Conservation (phyloP, 768 basidiomycete genomes). For the Sarcomyxa edulis region DNA sequence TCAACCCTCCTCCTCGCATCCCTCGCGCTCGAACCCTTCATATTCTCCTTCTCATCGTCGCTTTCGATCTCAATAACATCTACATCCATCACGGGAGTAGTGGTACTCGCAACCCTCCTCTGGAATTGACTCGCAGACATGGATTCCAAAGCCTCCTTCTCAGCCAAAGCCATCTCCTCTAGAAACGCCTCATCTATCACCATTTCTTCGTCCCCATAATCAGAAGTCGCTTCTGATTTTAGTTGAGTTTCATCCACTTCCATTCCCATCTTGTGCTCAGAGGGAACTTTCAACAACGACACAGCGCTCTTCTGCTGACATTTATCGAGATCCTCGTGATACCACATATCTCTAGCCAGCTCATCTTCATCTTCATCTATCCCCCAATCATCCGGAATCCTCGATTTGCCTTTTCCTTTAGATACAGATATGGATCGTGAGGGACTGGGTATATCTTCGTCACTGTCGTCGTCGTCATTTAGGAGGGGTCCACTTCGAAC, state of each 20-base stretch:
- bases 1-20: neutral
- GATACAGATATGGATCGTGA: no score
- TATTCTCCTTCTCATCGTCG: constrained; percentile 9
- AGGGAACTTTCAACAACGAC: no score
- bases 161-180: constrained; percentile 29
- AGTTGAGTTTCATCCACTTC: neutral
- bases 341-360: no score
- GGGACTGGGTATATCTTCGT: no score
- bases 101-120: constrained; percentile 2
- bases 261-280: no score
- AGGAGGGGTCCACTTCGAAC: neutral
- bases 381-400: no score
- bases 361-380: no score
- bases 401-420: no score
- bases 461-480: neutral
- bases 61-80: constrained; percentile 10
- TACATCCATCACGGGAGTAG: neutral
- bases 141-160: constrained; percentile 19
- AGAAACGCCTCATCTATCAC: constrained; percentile 34
- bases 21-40: no score
- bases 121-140: no score
- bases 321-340: no score
- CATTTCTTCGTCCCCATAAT: constrained; percentile 27
- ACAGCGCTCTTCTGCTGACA: no score
- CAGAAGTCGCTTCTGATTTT: constrained; percentile 15